A percentile compares a stretch with the other conserved stretches of the same genome.
Evolutionary conservation across 2,329 filamentous ascomycete species (phyloP).

Genomic region (Myriosclerotinia curreyana): DNA sequence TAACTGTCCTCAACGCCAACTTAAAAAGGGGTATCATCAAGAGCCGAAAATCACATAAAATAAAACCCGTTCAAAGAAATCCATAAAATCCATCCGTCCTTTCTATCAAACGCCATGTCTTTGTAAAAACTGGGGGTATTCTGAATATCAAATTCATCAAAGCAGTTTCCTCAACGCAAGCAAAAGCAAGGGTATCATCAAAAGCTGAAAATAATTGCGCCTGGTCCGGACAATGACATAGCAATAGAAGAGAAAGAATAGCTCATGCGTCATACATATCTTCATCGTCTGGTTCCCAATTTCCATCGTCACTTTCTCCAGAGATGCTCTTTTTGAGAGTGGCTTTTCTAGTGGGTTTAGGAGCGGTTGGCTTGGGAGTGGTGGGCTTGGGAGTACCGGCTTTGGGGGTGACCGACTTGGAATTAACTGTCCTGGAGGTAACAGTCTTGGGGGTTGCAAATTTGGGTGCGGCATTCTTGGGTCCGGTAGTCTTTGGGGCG

Average conservation of each 20-base stretch:
- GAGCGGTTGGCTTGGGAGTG: neutral
- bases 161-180: neutral
- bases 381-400: too few species aligned
- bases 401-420: neutral
- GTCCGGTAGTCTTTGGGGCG: neutral
- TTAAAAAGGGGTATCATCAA: neutral
- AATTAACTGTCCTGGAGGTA: neutral
- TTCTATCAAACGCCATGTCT: neutral
- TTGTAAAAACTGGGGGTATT: neutral
- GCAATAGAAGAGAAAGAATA: rapidly evolving
- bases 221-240: neutral
- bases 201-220: neutral
- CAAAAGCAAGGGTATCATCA: neutral
- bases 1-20: neutral
- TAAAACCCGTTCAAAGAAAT: neutral
- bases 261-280: neutral
- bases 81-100: neutral
- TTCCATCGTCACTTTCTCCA: neutral
- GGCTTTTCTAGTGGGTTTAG: neutral
- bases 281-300: neutral
- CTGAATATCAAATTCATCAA: neutral
- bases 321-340: neutral
- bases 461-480: neutral
- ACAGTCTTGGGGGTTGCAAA: neutral
- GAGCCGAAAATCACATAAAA: neutral